Evolutionary conservation across 331 rosid genomes (phyloP), one percentile per base, ranked within the genome.

Genomic region (Ulmus americana): DNA sequence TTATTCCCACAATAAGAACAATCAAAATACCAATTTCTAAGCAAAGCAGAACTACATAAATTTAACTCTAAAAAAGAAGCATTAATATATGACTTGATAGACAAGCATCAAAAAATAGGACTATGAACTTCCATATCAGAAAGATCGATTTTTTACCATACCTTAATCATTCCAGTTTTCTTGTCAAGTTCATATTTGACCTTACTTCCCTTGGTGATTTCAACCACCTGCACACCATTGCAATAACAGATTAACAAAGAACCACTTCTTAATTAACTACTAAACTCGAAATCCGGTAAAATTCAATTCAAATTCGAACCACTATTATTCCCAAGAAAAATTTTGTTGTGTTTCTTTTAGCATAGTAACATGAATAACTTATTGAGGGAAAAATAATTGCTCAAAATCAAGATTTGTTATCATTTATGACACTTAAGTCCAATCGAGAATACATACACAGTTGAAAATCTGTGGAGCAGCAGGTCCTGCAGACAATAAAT

Each of bases 161-260:
- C 98, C 95, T 89, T 92, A 41, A 92, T 92, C 13, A 92, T 61
- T 70, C 98, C 97, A 15, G 97, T 92, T 77, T 92, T 92, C 77
- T 92, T 92, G 88, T 92, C 97, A 69, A 92, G 97, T 76, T 92
- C 98, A 54, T 92, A 92, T 56, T 92, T 92, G 70, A 92, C 98
- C 76, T 92, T 92, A 77, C 98, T 92, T 82, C 98, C 98, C 74
- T 87, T 87, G 9, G 95, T 55, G 73, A 92, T 92, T 81, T 89
- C 97, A 76, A 92, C 95, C 75, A 89, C 97, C 98, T 92, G 77
- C 42, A 70, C 41, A 70, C 39, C 65, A 76, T 42, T 74, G 49
- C 64, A 73, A 55, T 22, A 46, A 68, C 48, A 48, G 70, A 63
- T 64, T 72, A 81, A 55, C 59, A 61, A 55, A 35, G 61, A 47